Conservation (phyloP, 2,329 filamentous ascomycete species). For the Dothistroma septosporum region DNA sequence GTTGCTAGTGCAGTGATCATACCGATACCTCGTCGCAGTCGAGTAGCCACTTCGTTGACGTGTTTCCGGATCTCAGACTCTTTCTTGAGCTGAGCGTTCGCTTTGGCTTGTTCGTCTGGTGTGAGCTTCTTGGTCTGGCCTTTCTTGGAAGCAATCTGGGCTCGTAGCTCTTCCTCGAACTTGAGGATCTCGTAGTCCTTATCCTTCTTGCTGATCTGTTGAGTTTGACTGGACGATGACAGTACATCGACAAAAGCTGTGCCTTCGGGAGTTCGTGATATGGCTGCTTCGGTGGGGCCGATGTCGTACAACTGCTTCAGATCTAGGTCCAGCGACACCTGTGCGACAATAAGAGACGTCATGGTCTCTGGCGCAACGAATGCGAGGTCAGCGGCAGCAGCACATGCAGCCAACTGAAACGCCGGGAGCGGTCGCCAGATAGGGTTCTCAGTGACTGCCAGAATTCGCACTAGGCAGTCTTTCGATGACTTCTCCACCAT, state of each 20-base stretch:
- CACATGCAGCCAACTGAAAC: constrained; percentile 63
- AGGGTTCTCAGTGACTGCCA: constrained; percentile 42
- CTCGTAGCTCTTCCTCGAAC: constrained; percentile 90
- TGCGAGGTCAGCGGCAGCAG: constrained; percentile 81
- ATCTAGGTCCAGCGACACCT: constrained; percentile 71
- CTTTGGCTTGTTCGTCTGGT: constrained; percentile 80
- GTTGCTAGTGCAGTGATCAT: constrained; percentile 77
- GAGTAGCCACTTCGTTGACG: constrained; percentile 66
- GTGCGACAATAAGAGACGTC: constrained; percentile 68
- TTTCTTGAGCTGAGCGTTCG: constrained; percentile 85
- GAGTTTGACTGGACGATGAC: constrained; percentile 69
- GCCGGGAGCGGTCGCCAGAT: constrained; percentile 48
- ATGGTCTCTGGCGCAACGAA: constrained; percentile 86
- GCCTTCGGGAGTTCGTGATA: constrained; percentile 85
- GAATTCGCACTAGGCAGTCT: constrained; percentile 65
- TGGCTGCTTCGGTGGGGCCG: constrained; percentile 84
- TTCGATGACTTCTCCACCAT: constrained; percentile 64
- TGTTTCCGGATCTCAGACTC: constrained; percentile 72
- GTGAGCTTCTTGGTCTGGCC: constrained; percentile 87
- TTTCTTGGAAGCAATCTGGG: constrained; percentile 88
- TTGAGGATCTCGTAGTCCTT: constrained; percentile 96
- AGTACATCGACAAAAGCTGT: constrained; percentile 87
- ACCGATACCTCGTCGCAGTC: constrained; percentile 75
- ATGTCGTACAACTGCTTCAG: constrained; percentile 64
- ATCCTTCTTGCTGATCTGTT: constrained; percentile 75